phyloP scores from a whole-genome alignment of 805 yeast species.

The Blastobotrys chiropterorum region DNA sequence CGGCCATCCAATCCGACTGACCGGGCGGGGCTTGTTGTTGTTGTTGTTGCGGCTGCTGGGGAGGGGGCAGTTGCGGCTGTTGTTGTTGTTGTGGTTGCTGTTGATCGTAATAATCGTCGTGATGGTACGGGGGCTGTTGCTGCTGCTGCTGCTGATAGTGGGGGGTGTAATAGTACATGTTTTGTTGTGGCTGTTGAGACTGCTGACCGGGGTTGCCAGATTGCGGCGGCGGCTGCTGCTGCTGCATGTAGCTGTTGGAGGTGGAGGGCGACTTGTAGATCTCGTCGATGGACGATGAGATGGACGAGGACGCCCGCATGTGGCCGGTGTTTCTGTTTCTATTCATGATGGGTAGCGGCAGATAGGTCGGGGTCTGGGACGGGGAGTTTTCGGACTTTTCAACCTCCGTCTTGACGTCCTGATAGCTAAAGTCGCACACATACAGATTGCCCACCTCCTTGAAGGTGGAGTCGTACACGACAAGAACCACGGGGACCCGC shows the following conservation, averaged over 20 bases:
- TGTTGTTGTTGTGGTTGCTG: constrained; percentile 10
- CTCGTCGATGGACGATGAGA: not conserved
- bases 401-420: constrained; percentile 5
- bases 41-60: not conserved
- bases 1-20: not conserved
- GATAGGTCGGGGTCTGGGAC: not conserved
- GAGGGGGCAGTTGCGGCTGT: constrained; percentile 15
- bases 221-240: constrained; percentile 11
- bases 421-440: constrained; percentile 16
- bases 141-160: not conserved
- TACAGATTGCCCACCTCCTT: constrained; percentile 9
- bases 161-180: not conserved
- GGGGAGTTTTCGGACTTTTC: not conserved
- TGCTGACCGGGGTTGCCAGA: too few relatives aligned
- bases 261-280: not conserved
- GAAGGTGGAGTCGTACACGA: constrained; percentile 6
- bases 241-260: constrained; percentile 9
- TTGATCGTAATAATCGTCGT: constrained; percentile 10
- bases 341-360: not conserved
- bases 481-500: constrained; percentile 11
- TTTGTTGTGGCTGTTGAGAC: constrained; percentile 7
- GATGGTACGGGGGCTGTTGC: not conserved
- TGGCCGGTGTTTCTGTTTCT: not conserved
- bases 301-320: not conserved
- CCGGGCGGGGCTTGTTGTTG: not conserved